Base-by-base conservation (phyloP, 768 basidiomycete genomes). In the Amanita jacksonii region DNA sequence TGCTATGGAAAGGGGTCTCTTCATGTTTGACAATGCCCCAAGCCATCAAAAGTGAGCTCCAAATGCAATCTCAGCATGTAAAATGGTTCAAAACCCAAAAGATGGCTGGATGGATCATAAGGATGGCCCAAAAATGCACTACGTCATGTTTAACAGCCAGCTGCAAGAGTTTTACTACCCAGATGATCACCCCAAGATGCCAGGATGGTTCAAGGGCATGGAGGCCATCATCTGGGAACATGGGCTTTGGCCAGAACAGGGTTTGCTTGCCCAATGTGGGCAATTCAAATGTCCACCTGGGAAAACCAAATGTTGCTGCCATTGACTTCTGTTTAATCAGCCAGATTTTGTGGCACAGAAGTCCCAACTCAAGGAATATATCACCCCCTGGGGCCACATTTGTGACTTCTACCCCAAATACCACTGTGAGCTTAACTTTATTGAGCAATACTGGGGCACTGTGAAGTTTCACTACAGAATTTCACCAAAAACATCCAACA, bases 201-300 rank as follows among this genome's bases (percentile, higher is more conserved):
- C 62, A 4, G 57, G 61, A 7, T 54, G 46, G 51, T 67, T 66
- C 49, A 66, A 66, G 49, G 61, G 66, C 15, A 66, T 65, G 62
- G 57, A 62, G 44, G 12, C 27, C 27, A 28, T 28, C 12, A 15
- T 36, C 5, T 22, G 35, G 6, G 35, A 36, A 22, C 35, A n/a
- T 36, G 15, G 35, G 15, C 35, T 36, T 36, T 22, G 15, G 15
- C 15, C 15, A 36, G 7, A 15, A n/a, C 5, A 36, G 6, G 35
- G 35, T 6, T 9, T 5, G 20, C 5, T 6, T 36, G 35, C 35
- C 6, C 20, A 36, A 8, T 28, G 27, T 12, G 27, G 12, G 12
- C 7, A 12, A 28, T 28, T 28, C 12, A 28, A 28, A 28, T 28
- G 27, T 12, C 7, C 6, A 12, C 30, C 27, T 6, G 27, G 27